phyloP scores from a whole-genome alignment of 2,329 filamentous ascomycete genomes.

The Pseudocercospora crystallina region DNA sequence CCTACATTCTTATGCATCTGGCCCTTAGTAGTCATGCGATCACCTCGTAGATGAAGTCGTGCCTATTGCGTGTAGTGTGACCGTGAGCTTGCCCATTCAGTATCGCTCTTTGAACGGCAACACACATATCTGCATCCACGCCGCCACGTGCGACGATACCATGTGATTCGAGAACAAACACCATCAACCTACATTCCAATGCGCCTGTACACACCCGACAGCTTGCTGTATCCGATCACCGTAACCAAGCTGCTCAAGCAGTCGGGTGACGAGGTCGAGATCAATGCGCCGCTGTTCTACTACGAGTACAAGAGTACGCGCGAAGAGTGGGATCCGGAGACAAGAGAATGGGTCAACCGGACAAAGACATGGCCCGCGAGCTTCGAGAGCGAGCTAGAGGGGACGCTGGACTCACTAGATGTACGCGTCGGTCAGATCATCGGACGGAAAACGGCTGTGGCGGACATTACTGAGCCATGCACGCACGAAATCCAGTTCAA shows the following conservation, averaged over 20 bases:
- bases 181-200: slow-evolving; percentile 35
- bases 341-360: slow-evolving; percentile 61
- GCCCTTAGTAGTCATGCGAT: slow-evolving; percentile 21
- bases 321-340: slow-evolving; percentile 67
- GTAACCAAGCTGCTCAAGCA: slow-evolving; percentile 80
- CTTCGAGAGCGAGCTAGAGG: slow-evolving; percentile 83
- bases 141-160: slow-evolving; percentile 23
- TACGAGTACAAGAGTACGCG: slow-evolving; percentile 81
- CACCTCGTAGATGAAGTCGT: slow-evolving; percentile 21
- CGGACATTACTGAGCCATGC: slow-evolving; percentile 87
- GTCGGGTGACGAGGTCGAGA: slow-evolving; percentile 71
- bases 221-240: slow-evolving; percentile 87
- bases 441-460: slow-evolving; percentile 52
- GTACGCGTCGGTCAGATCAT: slow-evolving; percentile 66
- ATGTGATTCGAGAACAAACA: slow-evolving; percentile 22
- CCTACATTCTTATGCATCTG: slow-evolving; percentile 15
- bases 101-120: background rate
- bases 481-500: slow-evolving; percentile 88
- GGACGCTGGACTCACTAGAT: slow-evolving; percentile 73
- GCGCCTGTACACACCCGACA: slow-evolving; percentile 50
- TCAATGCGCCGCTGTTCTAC: slow-evolving; percentile 75
- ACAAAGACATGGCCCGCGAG: slow-evolving; percentile 71
- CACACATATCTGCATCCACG: slow-evolving; percentile 1
- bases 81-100: slow-evolving; percentile 8
- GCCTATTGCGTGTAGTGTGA: slow-evolving; percentile 23